These are phyloP conservation scores for Neotropicomus parvogracilis DNA, from an alignment of 1,284 basidiomycete genomes.

Conservation along the genomic window DNA sequence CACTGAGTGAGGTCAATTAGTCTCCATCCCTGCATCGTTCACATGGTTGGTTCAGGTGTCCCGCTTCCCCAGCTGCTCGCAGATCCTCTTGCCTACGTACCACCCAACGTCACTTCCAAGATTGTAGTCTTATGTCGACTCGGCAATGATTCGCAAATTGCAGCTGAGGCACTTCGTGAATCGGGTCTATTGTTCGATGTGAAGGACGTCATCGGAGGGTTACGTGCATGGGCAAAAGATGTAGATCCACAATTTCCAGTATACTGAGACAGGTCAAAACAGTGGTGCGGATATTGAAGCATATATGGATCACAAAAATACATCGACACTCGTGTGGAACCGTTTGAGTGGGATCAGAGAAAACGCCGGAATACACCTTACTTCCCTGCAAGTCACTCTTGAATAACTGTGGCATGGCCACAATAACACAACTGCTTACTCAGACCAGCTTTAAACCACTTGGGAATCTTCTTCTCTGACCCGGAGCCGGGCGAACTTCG, in stretches of 20 bases:
- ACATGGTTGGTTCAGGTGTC: slow-evolving; percentile 47
- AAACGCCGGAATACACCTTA: slow-evolving; percentile 8
- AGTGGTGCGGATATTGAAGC: background rate
- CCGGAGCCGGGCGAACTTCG: slow-evolving; percentile 16
- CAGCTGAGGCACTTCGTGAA: slow-evolving; percentile 62
- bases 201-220: slow-evolving; percentile 75
- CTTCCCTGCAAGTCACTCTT: slow-evolving; percentile 21
- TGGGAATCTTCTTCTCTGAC: slow-evolving; percentile 59
- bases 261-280: slow-evolving; percentile 50
- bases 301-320: slow-evolving; percentile 12
- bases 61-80: slow-evolving; percentile 62
- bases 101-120: slow-evolving; percentile 22
- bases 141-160: slow-evolving; percentile 92
- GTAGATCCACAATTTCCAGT: slow-evolving; percentile 75
- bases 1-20: slow-evolving; percentile 58
- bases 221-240: slow-evolving; percentile 71
- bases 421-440: slow-evolving; percentile 39
- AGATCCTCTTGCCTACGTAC: slow-evolving; percentile 46
- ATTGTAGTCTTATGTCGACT: slow-evolving; percentile 77
- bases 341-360: background rate
- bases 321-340: slow-evolving; percentile 1
- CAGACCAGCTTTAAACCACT: slow-evolving; percentile 62
- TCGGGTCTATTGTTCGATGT: slow-evolving; percentile 36
- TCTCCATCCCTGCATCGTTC: background rate
- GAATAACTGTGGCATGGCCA: slow-evolving; percentile 3